These are phyloP conservation scores for Lepidium didymum DNA, from an alignment of 345 rosid genomes.

Conservation along the genomic window DNA sequence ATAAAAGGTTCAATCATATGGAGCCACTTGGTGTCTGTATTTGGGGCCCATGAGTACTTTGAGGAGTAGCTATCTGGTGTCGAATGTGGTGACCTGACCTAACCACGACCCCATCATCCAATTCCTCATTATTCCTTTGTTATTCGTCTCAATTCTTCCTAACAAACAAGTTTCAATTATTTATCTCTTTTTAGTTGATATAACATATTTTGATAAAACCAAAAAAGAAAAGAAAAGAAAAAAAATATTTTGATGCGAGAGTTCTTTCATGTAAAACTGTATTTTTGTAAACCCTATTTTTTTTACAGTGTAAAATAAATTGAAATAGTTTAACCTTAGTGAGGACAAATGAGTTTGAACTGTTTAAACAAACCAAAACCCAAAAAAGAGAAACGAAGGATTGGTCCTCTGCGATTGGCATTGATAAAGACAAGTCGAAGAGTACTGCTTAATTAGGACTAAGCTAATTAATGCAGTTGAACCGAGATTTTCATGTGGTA, in stretches of 20 bases:
- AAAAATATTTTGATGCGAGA: not conserved
- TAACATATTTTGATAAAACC: no score
- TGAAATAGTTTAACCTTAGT: not conserved
- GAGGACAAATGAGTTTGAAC: not conserved
- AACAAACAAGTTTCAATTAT: not conserved
- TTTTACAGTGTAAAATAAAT: not conserved
- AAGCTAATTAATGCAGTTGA: constrained; percentile 15
- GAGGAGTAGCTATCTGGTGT: constrained; percentile 11
- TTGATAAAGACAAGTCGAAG: constrained; percentile 16
- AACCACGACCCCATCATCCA: constrained; percentile 14
- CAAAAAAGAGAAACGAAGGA: not conserved
- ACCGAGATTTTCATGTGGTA: not conserved
- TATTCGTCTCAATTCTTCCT: constrained; percentile 4
- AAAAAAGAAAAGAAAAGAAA: no score
- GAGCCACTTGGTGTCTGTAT: constrained; percentile 3
- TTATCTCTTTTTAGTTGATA: no score
- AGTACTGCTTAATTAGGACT: not conserved
- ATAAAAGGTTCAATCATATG: constrained; percentile 15
- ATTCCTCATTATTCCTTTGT: constrained; percentile 28
- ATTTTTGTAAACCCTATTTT: not conserved
- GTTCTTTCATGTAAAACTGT: not conserved
- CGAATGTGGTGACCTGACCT: constrained; percentile 33
- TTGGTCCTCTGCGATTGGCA: constrained; percentile 15
- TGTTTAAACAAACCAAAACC: not conserved
- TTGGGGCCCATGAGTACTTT: constrained; percentile 21